Conservation (phyloP, 192 early-diverging fungal genomes). For the Coemansia sp. region DNA sequence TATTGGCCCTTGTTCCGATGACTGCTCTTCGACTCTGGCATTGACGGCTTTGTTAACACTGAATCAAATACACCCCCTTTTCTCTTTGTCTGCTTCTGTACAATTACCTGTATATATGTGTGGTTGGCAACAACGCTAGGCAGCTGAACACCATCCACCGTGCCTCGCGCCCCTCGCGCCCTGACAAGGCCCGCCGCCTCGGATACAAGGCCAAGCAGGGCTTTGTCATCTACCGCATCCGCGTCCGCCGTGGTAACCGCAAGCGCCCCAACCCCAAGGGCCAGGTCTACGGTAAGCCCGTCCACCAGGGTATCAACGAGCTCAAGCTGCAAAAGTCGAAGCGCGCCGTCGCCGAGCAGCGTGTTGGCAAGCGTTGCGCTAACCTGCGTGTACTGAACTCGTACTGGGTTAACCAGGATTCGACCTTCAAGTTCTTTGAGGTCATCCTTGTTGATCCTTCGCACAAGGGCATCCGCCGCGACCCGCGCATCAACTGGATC, state of each 20-base stretch:
- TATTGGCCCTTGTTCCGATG: constrained; percentile 57
- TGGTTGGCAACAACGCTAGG: constrained; percentile 45
- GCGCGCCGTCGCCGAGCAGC: constrained; percentile 94
- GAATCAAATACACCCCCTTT: background rate
- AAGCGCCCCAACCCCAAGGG: constrained; percentile 98
- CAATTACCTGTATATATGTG: background rate
- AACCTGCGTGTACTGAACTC: constrained; percentile 99
- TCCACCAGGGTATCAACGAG: constrained; percentile 96
- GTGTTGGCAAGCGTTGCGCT: constrained; percentile 94
- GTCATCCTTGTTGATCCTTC: constrained; percentile 97
- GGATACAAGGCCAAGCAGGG: constrained; percentile 99
- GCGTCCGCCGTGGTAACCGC: constrained; percentile 98
- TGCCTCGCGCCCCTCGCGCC: constrained; percentile 96
- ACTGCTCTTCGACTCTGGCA: constrained; percentile 33
- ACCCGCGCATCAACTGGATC: constrained; percentile 99
- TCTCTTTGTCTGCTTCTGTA: background rate
- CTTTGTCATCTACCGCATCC: constrained; percentile 98
- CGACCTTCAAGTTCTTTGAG: constrained; percentile 99
- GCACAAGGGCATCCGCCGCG: constrained; percentile 99
- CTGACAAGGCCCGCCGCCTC: constrained; percentile 98
- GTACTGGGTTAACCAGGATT: constrained; percentile 99
- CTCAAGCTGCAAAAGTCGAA: constrained; percentile 98
- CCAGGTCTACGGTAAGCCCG: constrained; percentile 98
- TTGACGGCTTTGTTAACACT: constrained; percentile 46
- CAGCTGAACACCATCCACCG: constrained; percentile 99